Evolutionary conservation across 305 asterid species (phyloP), one percentile per base, ranked within the genome.

Genomic region (Solanum aculeatissimum): DNA sequence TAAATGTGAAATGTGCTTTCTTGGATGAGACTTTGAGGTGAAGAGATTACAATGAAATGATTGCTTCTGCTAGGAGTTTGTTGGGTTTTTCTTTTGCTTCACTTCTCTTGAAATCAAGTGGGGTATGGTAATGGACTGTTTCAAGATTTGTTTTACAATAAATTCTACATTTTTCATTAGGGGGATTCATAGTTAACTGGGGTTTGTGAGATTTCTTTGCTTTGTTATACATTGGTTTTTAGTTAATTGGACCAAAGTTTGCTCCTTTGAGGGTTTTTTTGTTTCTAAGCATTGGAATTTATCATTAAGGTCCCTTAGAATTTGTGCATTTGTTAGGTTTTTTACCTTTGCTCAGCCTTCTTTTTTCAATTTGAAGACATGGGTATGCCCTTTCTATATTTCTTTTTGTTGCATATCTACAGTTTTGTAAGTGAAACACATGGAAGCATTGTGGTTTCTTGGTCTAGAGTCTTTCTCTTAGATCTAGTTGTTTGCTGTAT

Each of bases 61-160:
- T 92, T 94, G 87, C 88, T 86, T 86, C 70, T 80, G 53, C 85
- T 83, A 43, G 89, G 90, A 82, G 71, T 88, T 89, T 90, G 85
- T 85, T 90, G 89, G 89, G 86, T 83, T 86, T 91, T 86, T 83
- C 89, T 88, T 89, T 87, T 83, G 91, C 88, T 91, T 89, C 89
- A 90, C 91, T 92, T 89, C 91, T 86, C 86, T 91, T 91, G 91
- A 96, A 91, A 92, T 97, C 91, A 89, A 92, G 62, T 91, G 96
- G 92, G 97, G 93, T 90, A 90, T 88, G 95, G 7, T 77, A 77
- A 51, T 77, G 82, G 15, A 83, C 82, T 53, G 51, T 88, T 7
- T 89, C 21, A 87, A 85, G 82, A 78, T 87, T 85, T 80, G 81
- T 86, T 83, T 89, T 88, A 85, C 75, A 83, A 85, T 83, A 55